Conservation (phyloP, 1,139 yeast species). For the Saccharomyces hybrid region DNA sequence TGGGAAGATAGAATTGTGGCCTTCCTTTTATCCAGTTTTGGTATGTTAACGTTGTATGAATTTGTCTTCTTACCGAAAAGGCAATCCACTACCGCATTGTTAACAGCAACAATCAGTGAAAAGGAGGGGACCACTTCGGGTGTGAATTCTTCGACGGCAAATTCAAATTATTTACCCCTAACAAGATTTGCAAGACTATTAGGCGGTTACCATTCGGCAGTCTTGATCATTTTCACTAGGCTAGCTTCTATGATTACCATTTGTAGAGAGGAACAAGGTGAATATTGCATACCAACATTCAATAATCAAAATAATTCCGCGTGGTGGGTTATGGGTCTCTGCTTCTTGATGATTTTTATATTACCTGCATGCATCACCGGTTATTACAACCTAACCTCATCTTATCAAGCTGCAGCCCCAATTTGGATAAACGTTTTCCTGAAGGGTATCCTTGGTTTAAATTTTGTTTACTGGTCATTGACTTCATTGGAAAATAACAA, state of each 20-base stretch:
- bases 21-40: conserved; percentile 63
- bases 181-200: conserved; percentile 33
- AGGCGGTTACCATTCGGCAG: conserved; percentile 54
- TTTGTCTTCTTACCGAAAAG: conserved; percentile 31
- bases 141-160: conserved; percentile 21
- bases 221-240: conserved; percentile 56
- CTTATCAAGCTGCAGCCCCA: conserved; percentile 81
- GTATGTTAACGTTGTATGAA: conserved; percentile 46
- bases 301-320: conserved; percentile 42
- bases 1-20: conserved; percentile 86
- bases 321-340: conserved; percentile 51
- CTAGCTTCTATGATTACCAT: conserved; percentile 55
- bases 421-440: conserved; percentile 71
- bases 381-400: conserved; percentile 63
- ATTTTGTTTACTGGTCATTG: conserved; percentile 70
- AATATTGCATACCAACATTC: conserved; percentile 64
- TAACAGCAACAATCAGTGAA: conserved; percentile 28
- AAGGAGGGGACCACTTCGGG: conserved; percentile 26
- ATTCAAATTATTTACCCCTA: conserved; percentile 24
- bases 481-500: conserved; percentile 53
- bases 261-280: conserved; percentile 92
- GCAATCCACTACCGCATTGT: conserved; percentile 29
- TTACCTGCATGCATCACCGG: conserved; percentile 63
- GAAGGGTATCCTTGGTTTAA: conserved; percentile 47
- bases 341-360: conserved; percentile 49